Base-by-base conservation (phyloP, 805 yeast species). In the Groenewaldozyma tartarivorans region DNA sequence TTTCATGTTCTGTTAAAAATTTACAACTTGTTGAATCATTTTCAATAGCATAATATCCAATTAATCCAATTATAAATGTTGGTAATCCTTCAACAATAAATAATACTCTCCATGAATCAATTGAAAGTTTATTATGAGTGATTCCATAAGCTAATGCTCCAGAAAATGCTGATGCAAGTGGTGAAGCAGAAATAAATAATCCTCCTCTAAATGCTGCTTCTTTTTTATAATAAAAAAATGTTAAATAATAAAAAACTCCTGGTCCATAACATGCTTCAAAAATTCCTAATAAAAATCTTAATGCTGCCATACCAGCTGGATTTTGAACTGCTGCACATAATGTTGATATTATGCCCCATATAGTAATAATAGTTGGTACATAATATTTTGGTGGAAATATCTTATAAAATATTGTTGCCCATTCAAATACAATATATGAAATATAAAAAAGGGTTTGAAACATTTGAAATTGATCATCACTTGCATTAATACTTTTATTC, bases 161-260 rank as follows among this genome's bases (percentile, higher is more conserved):
- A 74, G 79, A 33, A 77, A 62, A 47, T 69, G 72, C 79, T 0
- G 81, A 66, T 15, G 80, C 73, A 45, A 77, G 63, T 26, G 53
- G 45, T 0, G 64, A 65, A 3, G 54, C 51, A 1, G 51, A 47
- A 5, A 57, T 55, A 22, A 60, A 58, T 13, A 46, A 39, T 16
- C 56, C 53, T 34, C 51, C 42, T 27, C 63, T 48, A 37, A 47
- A 50, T 19, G 55, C 51, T 29, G 58, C 39, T 35, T 59, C 64
- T 16, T 49, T 48, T n/a, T 49, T 42, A 13, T 51, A 50, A 34
- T 60, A 59, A 53, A 60, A 59, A 13, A 52, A 48, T 16, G 61
- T 56, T 34, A 60, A 41, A 22, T 53, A 46, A 38, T 49, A 58
- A 20, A 55, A 52, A 13, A 57, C 59, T 15, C 59, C 60, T 3